phyloP scores from a whole-genome alignment of 805 yeast species.

The Candida loeiensis region DNA sequence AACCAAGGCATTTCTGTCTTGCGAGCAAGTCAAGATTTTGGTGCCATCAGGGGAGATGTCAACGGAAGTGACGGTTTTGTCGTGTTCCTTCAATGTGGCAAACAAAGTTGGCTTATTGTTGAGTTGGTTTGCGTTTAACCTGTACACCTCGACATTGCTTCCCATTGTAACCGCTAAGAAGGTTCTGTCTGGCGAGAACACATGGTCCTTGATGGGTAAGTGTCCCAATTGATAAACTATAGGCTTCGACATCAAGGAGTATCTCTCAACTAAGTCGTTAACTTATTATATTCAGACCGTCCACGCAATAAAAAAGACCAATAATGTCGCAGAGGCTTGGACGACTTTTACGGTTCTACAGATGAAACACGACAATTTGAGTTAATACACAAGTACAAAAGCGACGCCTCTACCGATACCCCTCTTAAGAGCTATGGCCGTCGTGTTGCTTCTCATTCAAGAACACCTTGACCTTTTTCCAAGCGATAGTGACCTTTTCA shows the following conservation, averaged over 20 bases:
- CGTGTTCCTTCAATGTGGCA: conserved; percentile 76
- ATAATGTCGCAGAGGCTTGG: neutral
- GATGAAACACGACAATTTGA: neutral
- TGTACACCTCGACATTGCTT: conserved; percentile 70
- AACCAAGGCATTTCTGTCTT: conserved; percentile 95
- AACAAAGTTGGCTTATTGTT: conserved; percentile 53
- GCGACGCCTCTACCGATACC: neutral
- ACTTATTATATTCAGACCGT: neutral
- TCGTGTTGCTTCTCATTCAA: conserved; percentile 25
- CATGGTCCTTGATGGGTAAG: conserved; percentile 87
- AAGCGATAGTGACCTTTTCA: conserved; percentile 35
- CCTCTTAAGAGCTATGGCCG: neutral
- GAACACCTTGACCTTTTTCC: conserved; percentile 33
- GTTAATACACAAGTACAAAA: neutral
- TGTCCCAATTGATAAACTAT: conserved; percentile 65
- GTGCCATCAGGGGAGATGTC: conserved; percentile 81
- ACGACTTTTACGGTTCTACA: neutral
- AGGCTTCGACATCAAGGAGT: conserved; percentile 32
- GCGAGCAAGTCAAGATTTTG: conserved; percentile 92
- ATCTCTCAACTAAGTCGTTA: conserved; percentile 21
- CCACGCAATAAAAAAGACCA: neutral
- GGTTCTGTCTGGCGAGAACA: conserved; percentile 65
- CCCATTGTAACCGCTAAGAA: conserved; percentile 79
- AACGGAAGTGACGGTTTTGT: conserved; percentile 89
- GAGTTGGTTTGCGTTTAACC: conserved; percentile 42